Evolutionary conservation across 306 rosid species (phyloP), one percentile per base, ranked within the genome.

Genomic region (cucumber (Cucumis sativus)): DNA sequence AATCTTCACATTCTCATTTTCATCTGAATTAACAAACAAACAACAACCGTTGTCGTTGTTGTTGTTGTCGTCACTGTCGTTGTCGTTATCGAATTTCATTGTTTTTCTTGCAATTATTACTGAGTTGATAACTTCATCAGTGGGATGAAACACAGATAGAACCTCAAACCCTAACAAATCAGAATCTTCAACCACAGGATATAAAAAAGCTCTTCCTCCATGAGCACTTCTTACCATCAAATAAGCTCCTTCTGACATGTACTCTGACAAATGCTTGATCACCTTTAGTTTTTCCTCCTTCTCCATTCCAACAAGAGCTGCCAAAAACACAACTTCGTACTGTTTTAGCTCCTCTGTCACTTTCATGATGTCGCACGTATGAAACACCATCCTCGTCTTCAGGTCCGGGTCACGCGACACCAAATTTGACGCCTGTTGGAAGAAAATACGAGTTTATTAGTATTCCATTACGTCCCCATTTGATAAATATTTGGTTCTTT

Each of bases 271-370:
- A 49, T 95, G 99, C 9, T 83, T 80, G 4, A 95, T 84, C 18
- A 89, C 83, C 23, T 72, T 72, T 13, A 77, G 63, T 74, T 92
- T 95, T 7, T 85, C 96, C 21, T 84, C 87, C n/a, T 78, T 87
- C 70, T 88, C 87, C 97, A 95, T 88, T 2, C 97, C 99, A 5
- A 95, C 97, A 1, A 95, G 86, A 2, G 99, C 97, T 0, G 99
- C 99, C 82, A 95, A 71, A 77, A 87, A 92, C 52, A 95, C 96
- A 47, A 90, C 91, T 1, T 92, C 97, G 14, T 80, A 92, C 1
- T 88, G 86, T 57, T 76, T 68, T 82, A 95, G 79, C 7, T 55
- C 90, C 1, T 37, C 79, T 0, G 85, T 40, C 20, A 89, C 97
- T 37, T 90, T 76, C 84, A 95, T 72, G 47, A 95, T 80, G 39